phyloP scores from a whole-genome alignment of 306 rosid genomes.

The Rosa lucieae region DNA sequence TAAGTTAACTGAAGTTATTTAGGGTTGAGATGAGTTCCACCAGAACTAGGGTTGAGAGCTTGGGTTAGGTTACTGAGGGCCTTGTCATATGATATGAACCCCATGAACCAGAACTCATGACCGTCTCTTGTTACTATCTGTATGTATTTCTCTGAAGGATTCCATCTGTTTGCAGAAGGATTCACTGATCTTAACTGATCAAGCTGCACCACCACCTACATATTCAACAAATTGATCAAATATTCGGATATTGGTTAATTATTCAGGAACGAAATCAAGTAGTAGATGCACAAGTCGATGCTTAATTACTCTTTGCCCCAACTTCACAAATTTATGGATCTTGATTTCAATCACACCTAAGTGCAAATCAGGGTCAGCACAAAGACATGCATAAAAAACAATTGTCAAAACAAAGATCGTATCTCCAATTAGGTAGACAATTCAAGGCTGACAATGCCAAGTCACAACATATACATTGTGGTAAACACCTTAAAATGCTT shows the following conservation, averaged over 20 bases:
- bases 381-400: not conserved
- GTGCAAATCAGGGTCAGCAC: not conserved
- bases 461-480: not conserved
- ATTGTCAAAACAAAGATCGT: not conserved
- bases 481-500: not conserved
- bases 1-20: conserved; percentile 4
- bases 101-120: conserved; percentile 73
- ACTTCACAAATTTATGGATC: not conserved
- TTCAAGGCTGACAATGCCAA: not conserved
- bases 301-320: not conserved
- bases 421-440: not conserved
- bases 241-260: conserved; percentile 1
- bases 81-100: conserved; percentile 63
- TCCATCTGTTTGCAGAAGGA: conserved; percentile 51
- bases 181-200: conserved; percentile 51
- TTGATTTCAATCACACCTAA: not conserved
- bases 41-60: conserved; percentile 31
- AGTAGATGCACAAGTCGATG: not conserved
- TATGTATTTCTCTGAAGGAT: conserved; percentile 53
- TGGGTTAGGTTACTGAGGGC: conserved; percentile 57
- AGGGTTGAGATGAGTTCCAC: not conserved
- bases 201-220: conserved; percentile 53
- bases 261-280: not conserved
- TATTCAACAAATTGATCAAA: not conserved
- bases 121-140: conserved; percentile 55